Conservation (phyloP, 306 rosid species). For the Medicago arabica region DNA sequence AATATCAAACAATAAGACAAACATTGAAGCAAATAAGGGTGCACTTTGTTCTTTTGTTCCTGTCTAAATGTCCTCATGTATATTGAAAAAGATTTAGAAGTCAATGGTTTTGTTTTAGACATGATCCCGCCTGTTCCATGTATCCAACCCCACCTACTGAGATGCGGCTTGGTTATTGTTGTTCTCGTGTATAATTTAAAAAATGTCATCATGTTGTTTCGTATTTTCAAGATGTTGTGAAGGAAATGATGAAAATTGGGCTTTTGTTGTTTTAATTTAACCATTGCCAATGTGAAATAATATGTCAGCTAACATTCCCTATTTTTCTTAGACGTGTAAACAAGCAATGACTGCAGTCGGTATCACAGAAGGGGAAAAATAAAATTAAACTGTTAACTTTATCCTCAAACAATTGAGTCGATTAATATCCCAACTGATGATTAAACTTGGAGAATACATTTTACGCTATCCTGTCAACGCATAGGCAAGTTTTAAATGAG, state of each 20-base stretch:
- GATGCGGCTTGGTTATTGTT: neutral
- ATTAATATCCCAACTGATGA: neutral
- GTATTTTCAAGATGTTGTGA: neutral
- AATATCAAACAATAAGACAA: neutral
- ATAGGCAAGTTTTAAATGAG: neutral
- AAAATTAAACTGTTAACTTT: neutral
- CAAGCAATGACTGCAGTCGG: neutral
- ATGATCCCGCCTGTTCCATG: neutral
- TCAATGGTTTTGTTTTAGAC: neutral
- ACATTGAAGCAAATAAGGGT: neutral
- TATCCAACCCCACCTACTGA: neutral
- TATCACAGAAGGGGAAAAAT: neutral
- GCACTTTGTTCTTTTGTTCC: neutral
- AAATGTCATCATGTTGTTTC: neutral
- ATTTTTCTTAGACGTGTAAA: neutral
- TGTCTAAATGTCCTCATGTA: neutral
- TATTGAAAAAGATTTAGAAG: neutral
- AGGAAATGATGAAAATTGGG: neutral
- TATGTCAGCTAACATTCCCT: conserved; percentile 16
- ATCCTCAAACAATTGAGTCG: neutral
- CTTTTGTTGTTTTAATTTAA: neutral
- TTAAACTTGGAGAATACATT: conserved; percentile 4
- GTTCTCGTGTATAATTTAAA: neutral
- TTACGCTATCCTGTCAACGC: neutral
- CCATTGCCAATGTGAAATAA: neutral